A percentile compares a stretch with the other conserved stretches of the same genome.
Conservation (phyloP, 495 filamentous ascomycete species). For the Aspergillus olivimuriae region DNA sequence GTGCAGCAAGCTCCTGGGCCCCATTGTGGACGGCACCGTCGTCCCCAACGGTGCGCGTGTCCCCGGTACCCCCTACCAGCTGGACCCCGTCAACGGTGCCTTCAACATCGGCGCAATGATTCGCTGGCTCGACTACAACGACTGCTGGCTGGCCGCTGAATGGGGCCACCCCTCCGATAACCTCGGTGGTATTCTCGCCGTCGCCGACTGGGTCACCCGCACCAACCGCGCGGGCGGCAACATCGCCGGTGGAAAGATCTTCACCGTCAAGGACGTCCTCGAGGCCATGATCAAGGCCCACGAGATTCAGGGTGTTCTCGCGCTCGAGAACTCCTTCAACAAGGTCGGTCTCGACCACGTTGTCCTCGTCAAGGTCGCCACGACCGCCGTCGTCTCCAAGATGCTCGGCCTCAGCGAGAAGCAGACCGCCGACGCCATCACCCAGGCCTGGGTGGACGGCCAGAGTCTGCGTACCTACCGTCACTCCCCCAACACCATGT, state of each 20-base stretch:
- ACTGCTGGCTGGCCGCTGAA: conserved; percentile 98
- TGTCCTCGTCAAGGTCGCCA: conserved; percentile 95
- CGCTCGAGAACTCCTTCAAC: conserved; percentile 96
- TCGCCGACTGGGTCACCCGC: conserved; percentile 94
- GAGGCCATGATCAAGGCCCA: conserved; percentile 99
- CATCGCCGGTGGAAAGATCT: conserved; percentile 75
- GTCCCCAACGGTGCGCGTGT: conserved; percentile 93
- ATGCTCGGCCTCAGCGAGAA: conserved; percentile 84
- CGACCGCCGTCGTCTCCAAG: conserved; percentile 86
- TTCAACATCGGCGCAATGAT: conserved; percentile 99
- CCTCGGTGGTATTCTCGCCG: conserved; percentile 88
- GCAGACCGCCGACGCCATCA: conserved; percentile 91
- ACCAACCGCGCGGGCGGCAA: conserved; percentile 91
- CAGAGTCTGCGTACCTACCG: conserved; percentile 94
- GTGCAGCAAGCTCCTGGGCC: conserved; percentile 92
- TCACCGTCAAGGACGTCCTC: conserved; percentile 82
- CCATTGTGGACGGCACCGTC: conserved; percentile 80
- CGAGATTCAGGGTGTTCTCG: conserved; percentile 96
- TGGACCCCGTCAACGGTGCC: conserved; percentile 91
- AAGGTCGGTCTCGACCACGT: conserved; percentile 98
- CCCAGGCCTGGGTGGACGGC: conserved; percentile 95
- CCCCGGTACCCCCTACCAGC: conserved; percentile 85
- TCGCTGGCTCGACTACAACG: conserved; percentile 98
- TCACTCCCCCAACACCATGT: conserved; percentile 98
- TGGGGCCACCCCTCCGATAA: conserved; percentile 99